phyloP scores from a whole-genome alignment of 345 rosid genomes.

The Moringa oleifera region DNA sequence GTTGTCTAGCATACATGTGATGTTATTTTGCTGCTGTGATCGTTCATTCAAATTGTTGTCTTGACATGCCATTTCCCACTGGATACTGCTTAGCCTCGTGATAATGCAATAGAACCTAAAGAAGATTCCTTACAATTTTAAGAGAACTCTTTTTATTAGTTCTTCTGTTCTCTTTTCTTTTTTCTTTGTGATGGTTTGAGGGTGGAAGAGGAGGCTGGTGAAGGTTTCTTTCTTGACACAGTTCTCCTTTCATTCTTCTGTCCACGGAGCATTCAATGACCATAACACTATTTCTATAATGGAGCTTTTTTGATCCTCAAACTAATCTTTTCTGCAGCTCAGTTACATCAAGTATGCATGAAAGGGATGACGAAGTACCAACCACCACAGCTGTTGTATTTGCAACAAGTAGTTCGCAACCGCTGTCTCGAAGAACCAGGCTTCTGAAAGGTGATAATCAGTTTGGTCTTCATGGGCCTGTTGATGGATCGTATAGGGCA shows the following conservation, averaged over 20 bases:
- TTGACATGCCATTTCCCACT: not conserved
- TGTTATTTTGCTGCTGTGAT: not conserved
- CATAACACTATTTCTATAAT: constrained; percentile 3
- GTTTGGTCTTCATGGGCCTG: constrained; percentile 48
- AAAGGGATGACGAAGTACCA: constrained; percentile 86
- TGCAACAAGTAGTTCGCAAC: constrained; percentile 61
- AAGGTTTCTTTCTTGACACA: too few relatives aligned
- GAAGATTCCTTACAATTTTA: not conserved
- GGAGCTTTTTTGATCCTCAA: constrained; percentile 23
- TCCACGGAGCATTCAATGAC: too few relatives aligned
- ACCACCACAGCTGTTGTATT: constrained; percentile 72
- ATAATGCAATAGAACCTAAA: not conserved
- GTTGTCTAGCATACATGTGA: not conserved
- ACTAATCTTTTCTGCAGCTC: constrained; percentile 58
- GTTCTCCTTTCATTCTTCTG: too few relatives aligned
- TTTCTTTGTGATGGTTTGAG: too few relatives aligned
- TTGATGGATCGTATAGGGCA: constrained; percentile 63
- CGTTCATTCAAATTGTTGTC: not conserved
- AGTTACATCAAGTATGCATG: constrained; percentile 64
- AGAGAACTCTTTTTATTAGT: too few relatives aligned
- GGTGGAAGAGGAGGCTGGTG: too few relatives aligned
- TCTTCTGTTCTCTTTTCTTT: too few relatives aligned
- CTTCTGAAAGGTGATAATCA: constrained; percentile 71
- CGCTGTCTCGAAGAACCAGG: constrained; percentile 91
- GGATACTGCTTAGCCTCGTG: not conserved